Evolutionary conservation across 768 basidiomycete species (phyloP).

Genomic region (Calocybe gangraenosa): DNA sequence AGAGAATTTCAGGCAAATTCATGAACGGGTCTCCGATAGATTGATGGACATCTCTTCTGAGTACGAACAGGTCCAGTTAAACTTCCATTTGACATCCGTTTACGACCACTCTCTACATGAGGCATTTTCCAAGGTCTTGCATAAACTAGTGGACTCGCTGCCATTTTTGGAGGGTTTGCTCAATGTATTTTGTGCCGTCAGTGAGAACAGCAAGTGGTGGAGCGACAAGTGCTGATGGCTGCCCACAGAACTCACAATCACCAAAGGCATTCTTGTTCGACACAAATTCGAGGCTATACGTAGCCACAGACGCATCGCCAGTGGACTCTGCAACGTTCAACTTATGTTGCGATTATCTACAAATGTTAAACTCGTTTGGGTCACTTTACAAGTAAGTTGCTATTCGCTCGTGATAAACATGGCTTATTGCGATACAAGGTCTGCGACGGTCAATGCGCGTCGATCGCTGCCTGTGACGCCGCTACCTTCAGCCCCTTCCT

Average conservation of each 20-base stretch:
- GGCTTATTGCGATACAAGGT: conserved; percentile 20
- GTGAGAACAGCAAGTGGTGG: conserved; percentile 18
- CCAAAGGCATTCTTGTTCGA: conserved; percentile 95
- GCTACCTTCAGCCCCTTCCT: conserved; percentile 23
- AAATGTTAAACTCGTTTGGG: conserved; percentile 82
- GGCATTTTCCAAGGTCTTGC: conserved; percentile 86
- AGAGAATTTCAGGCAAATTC: conserved; percentile 92
- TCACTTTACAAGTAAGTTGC: conserved; percentile 72
- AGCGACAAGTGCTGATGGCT: conserved; percentile 6
- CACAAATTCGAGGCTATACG: conserved; percentile 74
- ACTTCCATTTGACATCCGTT: conserved; percentile 89
- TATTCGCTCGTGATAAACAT: background rate
- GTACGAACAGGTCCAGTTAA: conserved; percentile 73
- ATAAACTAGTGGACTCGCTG: conserved; percentile 80
- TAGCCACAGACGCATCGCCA: conserved; percentile 92
- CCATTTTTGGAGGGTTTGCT: conserved; percentile 85
- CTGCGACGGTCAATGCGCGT: conserved; percentile 26
- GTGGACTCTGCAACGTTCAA: conserved; percentile 87
- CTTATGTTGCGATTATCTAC: conserved; percentile 87
- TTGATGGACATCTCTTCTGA: conserved; percentile 73
- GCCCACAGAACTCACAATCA: conserved; percentile 76
- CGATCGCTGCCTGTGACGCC: conserved; percentile 21
- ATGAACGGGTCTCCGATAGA: conserved; percentile 81
- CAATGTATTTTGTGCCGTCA: conserved; percentile 77
- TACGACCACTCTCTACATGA: conserved; percentile 91